Evolutionary conservation across 176 grass and related monocot genomes (phyloP), one percentile per base, ranked within the genome.

Genomic region (Poa pratensis): DNA sequence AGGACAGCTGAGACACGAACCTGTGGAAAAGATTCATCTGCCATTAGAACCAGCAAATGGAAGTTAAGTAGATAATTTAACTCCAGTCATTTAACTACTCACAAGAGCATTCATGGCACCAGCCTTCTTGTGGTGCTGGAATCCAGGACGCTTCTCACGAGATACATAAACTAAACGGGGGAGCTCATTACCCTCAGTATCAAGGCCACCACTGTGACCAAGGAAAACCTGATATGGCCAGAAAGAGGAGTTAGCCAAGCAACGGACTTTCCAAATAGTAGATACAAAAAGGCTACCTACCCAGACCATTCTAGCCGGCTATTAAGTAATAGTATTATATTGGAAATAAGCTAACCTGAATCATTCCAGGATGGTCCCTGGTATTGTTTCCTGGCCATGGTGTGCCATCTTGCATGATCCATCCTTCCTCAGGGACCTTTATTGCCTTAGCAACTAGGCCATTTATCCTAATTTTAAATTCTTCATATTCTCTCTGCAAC

Each of bases 71-170:
- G 43, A 82, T 45, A 72, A 63, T 88, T 78, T 62, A 37, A 70
- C 16, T 61, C 62, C 9, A 49, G 7, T 22, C 54, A 80, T 30
- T 79, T 37, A 87, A 79, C 66, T 69, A 89, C 96, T 98, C 77
- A 99, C 96, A 84, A 99, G 96, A 83, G 96, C 48, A 94, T 96
- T 99, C 96, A 99, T 99, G 81, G 96, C 96, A 94, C 96, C 96
- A 61, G 96, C 96, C 80, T 99, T 99, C 88, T 99, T 99, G 90
- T 99, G 93, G 86, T 99, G 96, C 82, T 94, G 91, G 84, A 99
- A 99, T 71, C 96, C 96, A 89, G 96, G 96, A 86, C 96, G 96
- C 85, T 99, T 99, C 82, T 99, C 96, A 96, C 96, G 96, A 89
- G 96, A 99, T 16, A 99, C 97, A 80, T 99, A 99, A 69, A 99